Percentiles rank a stretch among this genome's conserved stretches.
Evolutionary conservation across 345 rosid genomes (phyloP).

Genomic region (Brassica carinata): DNA sequence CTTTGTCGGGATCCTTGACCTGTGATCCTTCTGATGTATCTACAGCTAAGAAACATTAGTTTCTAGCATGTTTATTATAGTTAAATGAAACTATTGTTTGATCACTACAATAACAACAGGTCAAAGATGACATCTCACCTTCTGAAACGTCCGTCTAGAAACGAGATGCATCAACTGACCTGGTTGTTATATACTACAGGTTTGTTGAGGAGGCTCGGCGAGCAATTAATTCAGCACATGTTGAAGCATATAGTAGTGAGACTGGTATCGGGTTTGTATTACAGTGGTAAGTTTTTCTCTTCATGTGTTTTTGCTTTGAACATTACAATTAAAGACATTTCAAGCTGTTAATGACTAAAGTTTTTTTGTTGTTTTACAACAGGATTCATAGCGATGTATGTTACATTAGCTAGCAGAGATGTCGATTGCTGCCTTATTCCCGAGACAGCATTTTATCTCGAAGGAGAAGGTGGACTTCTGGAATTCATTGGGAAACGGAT

Average conservation of each 20-base stretch:
- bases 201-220: slow-evolving; percentile 93
- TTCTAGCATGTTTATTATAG: neutral
- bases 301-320: neutral
- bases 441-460: slow-evolving; percentile 74
- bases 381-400: slow-evolving; percentile 85
- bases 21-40: no score
- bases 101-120: neutral
- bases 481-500: slow-evolving; percentile 64
- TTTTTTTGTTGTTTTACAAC: slow-evolving; percentile 1
- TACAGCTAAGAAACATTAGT: no score
- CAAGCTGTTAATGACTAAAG: slow-evolving; percentile 12
- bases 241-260: slow-evolving; percentile 75
- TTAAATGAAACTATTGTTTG: neutral
- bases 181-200: slow-evolving; percentile 78
- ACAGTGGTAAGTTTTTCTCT: slow-evolving; percentile 55
- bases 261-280: slow-evolving; percentile 83
- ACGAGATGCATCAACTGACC: slow-evolving; percentile 45
- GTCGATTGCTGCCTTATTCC: slow-evolving; percentile 87
- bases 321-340: neutral
- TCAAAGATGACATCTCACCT: neutral
- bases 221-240: slow-evolving; percentile 90
- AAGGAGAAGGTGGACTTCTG: slow-evolving; percentile 73
- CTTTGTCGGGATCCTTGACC: no score
- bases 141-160: neutral
- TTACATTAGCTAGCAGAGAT: slow-evolving; percentile 82